Evolutionary conservation across 331 rosid species (phyloP), one percentile per base, ranked within the genome.

Genomic region (Quercus lobata): DNA sequence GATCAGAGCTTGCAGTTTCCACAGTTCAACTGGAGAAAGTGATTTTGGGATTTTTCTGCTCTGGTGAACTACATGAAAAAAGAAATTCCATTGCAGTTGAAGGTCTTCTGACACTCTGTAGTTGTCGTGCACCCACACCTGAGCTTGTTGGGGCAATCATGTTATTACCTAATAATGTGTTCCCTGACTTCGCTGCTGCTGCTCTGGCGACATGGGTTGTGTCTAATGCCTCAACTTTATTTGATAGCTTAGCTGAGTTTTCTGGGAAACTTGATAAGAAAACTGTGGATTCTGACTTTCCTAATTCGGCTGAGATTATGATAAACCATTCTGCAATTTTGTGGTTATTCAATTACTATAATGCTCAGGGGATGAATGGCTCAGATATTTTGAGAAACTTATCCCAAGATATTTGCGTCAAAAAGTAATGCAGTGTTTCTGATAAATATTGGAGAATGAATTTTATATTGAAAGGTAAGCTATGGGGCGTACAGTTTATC

Each of bases 131-230:
- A 37, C 87, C 87, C 44, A 79, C 75, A 10, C 87, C 84, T 62
- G 84, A 71, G 58, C 83, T 83, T 75, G 87, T 79, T 71, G 87
- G 80, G 71, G 81, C 81, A 25, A 71, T 83, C 78, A 79, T 83
- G 83, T 76, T 79, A 11, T 71, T 83, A 75, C 87, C 87, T 19
- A 79, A 75, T 75, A 66, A 76, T 63, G 49, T 54, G 30, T 76
- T 71, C 52, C 75, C 29, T 15, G 83, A 62, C 24, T 83, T 83
- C 25, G 74, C 81, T 54, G 75, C 81, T 44, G 70, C 84, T 15
- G 84, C 79, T 58, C 57, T 83, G 54, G 63, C 81, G 37, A 52
- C 81, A 22, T 83, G 87, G 87, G 71, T 54, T 5, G 72, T 76
- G 12, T 70, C 87, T 41, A 62, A 75, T 29, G 75, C 44, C 53